These are phyloP conservation scores for Dryas drummondii DNA, from an alignment of 306 rosid genomes.

Conservation along the genomic window DNA sequence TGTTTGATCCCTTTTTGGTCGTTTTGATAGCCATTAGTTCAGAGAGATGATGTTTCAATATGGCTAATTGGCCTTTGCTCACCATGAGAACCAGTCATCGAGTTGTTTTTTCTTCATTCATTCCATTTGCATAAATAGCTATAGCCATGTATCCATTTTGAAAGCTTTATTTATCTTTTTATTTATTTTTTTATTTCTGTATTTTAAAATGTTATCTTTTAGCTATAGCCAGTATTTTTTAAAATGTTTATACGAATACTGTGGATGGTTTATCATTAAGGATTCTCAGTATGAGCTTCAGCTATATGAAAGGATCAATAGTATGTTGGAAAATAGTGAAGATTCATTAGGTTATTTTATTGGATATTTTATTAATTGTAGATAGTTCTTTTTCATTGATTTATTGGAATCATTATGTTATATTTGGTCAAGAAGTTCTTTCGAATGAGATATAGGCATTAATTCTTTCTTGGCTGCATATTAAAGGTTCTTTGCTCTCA, in stretches of 20 bases:
- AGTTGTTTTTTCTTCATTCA: not conserved
- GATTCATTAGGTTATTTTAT: not conserved
- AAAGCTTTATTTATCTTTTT: not conserved
- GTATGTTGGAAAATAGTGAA: too few species aligned
- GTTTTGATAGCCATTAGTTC: not conserved
- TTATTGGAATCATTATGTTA: not conserved
- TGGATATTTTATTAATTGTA: not conserved
- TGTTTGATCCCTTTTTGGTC: not conserved
- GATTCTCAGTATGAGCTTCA: not conserved
- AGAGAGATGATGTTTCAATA: too few species aligned
- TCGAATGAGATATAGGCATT: constrained; percentile 7
- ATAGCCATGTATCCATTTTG: not conserved
- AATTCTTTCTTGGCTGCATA: constrained; percentile 14
- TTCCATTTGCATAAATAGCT: not conserved
- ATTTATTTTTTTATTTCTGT: too few species aligned
- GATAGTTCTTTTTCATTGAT: not conserved
- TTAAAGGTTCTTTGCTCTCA: constrained; percentile 71
- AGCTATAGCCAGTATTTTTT: not conserved
- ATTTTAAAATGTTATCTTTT: too few species aligned
- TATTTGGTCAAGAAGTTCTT: not conserved
- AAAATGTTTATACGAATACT: not conserved
- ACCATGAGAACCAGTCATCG: not conserved
- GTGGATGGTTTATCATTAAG: not conserved
- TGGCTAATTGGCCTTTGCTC: not conserved
- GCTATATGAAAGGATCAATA: not conserved